Evolutionary conservation across 2,329 filamentous ascomycete genomes (phyloP).

Genomic region (Verticillium nubilum): DNA sequence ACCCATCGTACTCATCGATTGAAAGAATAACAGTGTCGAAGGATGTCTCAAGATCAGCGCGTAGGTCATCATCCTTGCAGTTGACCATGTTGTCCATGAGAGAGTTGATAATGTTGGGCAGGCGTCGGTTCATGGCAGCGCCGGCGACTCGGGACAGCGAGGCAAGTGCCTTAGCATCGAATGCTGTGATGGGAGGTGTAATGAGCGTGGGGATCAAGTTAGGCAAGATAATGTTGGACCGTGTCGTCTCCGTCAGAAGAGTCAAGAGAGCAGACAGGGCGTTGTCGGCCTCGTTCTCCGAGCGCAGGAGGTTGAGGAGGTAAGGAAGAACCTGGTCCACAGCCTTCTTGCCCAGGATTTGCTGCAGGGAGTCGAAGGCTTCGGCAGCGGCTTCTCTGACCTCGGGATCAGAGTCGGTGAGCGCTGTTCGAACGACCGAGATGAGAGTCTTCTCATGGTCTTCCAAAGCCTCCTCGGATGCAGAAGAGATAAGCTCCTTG

Average conservation of each 20-base stretch:
- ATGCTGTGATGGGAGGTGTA: conserved; percentile 81
- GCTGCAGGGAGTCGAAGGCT: conserved; percentile 92
- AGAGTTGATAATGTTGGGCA: conserved; percentile 87
- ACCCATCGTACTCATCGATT: conserved; percentile 91
- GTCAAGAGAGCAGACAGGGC: conserved; percentile 89
- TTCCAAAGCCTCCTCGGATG: conserved; percentile 81
- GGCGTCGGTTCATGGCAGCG: conserved; percentile 79
- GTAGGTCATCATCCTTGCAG: conserved; percentile 68
- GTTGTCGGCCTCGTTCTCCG: conserved; percentile 82
- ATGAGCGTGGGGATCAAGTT: conserved; percentile 93
- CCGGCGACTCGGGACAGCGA: conserved; percentile 90
- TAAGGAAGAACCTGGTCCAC: conserved; percentile 94
- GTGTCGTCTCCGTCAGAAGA: conserved; percentile 84
- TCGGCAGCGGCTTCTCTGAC: conserved; percentile 95
- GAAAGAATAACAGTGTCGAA: conserved; percentile 89
- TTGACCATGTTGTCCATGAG: conserved; percentile 89
- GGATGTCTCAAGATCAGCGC: conserved; percentile 66
- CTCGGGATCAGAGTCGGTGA: conserved; percentile 84
- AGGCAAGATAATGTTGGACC: conserved; percentile 93
- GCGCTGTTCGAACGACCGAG: conserved; percentile 84
- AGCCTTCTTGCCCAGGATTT: conserved; percentile 87
- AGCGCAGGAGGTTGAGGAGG: conserved; percentile 82
- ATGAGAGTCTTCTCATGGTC: conserved; percentile 95
- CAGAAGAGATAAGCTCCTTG: conserved; percentile 86
- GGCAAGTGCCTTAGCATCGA: conserved; percentile 91